A percentile compares a stretch with the other conserved stretches of the same genome.
Conservation (phyloP, 2,329 filamentous ascomycete genomes). For the Clarireedia monteithiana region DNA sequence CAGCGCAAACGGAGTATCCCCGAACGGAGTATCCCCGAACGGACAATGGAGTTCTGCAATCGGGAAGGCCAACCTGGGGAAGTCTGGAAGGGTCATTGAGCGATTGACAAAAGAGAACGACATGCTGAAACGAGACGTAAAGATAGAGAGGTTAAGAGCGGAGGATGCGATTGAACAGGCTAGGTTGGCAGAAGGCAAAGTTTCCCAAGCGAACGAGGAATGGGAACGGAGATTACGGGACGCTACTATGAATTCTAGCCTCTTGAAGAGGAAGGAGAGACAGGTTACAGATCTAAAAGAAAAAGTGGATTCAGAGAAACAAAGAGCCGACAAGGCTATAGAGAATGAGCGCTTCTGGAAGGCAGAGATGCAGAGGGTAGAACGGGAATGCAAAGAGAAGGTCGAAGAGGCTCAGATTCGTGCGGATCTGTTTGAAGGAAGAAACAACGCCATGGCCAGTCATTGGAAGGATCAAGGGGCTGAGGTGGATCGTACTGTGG, state of each 20-base stretch:
- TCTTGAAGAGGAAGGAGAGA: constrained; percentile 65
- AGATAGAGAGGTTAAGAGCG: constrained; percentile 55
- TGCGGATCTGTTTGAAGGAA: constrained; percentile 60
- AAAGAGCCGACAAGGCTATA: constrained; percentile 50
- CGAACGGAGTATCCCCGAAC: not conserved
- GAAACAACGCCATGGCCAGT: constrained; percentile 58
- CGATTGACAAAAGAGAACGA: constrained; percentile 76
- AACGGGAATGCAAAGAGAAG: constrained; percentile 50
- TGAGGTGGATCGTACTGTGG: constrained; percentile 46
- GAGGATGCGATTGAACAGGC: constrained; percentile 66
- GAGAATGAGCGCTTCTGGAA: constrained; percentile 54
- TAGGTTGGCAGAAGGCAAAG: constrained; percentile 61
- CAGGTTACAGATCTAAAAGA: constrained; percentile 63
- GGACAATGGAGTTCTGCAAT: constrained; percentile 55
- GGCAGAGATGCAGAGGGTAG: constrained; percentile 54
- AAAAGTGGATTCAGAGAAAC: constrained; percentile 56
- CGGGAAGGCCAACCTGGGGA: constrained; percentile 62
- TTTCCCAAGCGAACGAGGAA: constrained; percentile 59
- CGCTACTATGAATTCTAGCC: constrained; percentile 61
- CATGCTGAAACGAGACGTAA: constrained; percentile 63
- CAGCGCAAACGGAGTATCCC: constrained; percentile 1
- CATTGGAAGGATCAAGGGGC: constrained; percentile 62
- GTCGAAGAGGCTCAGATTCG: constrained; percentile 59
- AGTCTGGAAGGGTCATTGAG: constrained; percentile 74
- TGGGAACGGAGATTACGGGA: constrained; percentile 64